These are phyloP conservation scores for Linnemannia elongata DNA, from an alignment of 192 early-diverging fungal species.

Conservation along the genomic window DNA sequence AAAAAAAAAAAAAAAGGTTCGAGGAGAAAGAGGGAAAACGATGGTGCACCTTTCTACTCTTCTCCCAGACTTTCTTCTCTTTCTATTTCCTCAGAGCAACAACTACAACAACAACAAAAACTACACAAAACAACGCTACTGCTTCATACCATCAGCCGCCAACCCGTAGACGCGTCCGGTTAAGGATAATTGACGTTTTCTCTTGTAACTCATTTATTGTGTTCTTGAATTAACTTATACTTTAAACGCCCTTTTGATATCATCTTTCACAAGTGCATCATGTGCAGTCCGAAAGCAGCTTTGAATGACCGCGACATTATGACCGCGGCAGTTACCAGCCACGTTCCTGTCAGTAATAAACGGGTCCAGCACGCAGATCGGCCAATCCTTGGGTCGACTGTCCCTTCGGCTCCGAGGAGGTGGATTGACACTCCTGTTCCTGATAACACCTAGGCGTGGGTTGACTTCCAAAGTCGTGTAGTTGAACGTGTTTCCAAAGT, in stretches of 20 bases:
- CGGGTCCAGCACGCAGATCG: conserved; percentile 7
- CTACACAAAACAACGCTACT: no score
- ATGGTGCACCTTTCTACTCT: not conserved
- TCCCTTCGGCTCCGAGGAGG: not conserved
- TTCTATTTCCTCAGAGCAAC: no score
- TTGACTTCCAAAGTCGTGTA: not conserved
- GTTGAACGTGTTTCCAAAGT: conserved; percentile 1
- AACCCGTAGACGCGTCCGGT: no score
- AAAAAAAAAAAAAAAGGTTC: not conserved
- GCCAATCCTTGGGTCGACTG: not conserved
- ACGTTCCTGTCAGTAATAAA: conserved; percentile 8
- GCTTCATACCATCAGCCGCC: no score
- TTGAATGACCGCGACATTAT: no score
- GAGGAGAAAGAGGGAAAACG: not conserved
- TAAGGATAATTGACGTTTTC: no score
- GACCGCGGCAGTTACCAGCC: not conserved
- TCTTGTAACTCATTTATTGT: no score
- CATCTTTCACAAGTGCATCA: no score
- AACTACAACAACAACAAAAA: no score
- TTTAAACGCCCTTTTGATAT: no score
- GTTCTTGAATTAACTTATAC: no score
- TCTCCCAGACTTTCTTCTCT: not conserved
- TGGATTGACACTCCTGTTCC: not conserved
- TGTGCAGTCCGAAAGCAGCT: no score
- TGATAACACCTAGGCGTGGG: not conserved